A percentile compares a stretch with the other conserved stretches of the same genome.
phyloP scores from a whole-genome alignment of 2,329 filamentous ascomycete species.

The Colletotrichum euphorbiae region DNA sequence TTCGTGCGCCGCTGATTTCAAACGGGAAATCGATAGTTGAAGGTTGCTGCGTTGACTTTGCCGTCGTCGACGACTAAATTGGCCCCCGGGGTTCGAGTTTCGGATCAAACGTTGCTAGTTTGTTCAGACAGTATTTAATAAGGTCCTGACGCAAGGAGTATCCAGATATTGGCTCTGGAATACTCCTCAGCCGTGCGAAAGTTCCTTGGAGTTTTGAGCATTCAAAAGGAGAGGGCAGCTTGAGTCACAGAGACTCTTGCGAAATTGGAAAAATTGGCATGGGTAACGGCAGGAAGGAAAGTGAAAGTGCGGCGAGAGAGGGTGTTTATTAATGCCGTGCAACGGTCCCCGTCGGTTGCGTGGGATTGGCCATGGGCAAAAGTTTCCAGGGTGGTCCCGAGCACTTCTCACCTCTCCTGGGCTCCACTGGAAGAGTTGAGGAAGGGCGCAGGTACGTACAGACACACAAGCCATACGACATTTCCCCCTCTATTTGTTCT shows the following conservation, averaged over 20 bases:
- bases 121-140: conserved; percentile 37
- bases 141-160: conserved; percentile 74
- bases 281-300: too few relatives aligned
- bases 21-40: conserved; percentile 25
- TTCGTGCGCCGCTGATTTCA: not conserved
- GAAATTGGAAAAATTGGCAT: not conserved
- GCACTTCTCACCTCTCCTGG: conserved; percentile 1
- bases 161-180: conserved; percentile 66
- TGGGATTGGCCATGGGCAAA: conserved; percentile 18
- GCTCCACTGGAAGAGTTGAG: not conserved
- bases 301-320: not conserved
- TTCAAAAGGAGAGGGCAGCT: conserved; percentile 11
- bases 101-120: not conserved
- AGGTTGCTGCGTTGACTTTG: not conserved
- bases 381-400: conserved; percentile 8
- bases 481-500: not conserved
- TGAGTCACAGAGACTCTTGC: not conserved
- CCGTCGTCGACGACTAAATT: not conserved
- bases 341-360: conserved; percentile 17
- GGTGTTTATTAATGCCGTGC: conserved; percentile 28
- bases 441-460: not conserved
- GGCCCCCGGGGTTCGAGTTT: not conserved
- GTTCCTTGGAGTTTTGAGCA: conserved; percentile 39
- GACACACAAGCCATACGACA: not conserved
- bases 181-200: conserved; percentile 72